A percentile compares a stretch with the other conserved stretches of the same genome.
Evolutionary conservation across 83 land plant species (phyloP).

Genomic region (Thuja plicata): DNA sequence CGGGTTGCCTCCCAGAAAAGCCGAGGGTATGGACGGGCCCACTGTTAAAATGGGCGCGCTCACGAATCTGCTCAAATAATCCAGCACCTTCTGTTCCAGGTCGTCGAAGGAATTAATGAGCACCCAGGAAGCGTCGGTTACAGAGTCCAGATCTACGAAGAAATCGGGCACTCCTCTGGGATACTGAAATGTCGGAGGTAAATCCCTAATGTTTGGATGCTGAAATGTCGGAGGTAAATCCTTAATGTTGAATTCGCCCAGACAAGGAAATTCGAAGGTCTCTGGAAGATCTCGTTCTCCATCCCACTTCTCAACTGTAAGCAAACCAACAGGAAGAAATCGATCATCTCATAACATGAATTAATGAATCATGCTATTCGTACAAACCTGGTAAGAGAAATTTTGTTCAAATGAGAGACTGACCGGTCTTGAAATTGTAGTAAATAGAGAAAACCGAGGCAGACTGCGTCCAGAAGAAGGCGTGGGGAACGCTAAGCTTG

Average conservation of each 20-base stretch:
- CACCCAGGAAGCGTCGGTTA: background rate
- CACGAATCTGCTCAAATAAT: background rate
- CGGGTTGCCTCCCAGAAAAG: background rate
- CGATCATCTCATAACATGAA: background rate
- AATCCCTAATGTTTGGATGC: background rate
- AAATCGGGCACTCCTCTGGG: background rate
- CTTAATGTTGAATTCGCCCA: background rate
- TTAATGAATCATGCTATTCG: background rate
- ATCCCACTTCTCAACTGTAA: background rate
- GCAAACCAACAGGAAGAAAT: background rate
- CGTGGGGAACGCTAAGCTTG: background rate
- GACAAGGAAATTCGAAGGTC: background rate
- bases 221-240: background rate
- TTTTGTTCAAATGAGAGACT: background rate
- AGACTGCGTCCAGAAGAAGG: conserved; percentile 7
- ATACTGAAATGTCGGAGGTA: background rate
- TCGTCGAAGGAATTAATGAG: conserved; percentile 34
- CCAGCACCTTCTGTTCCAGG: conserved; percentile 22
- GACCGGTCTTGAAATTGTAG: background rate
- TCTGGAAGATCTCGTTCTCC: background rate
- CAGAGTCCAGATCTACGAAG: background rate
- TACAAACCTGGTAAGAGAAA: background rate
- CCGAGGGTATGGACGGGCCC: background rate
- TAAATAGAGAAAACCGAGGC: background rate
- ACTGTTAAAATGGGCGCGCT: background rate